phyloP scores from a whole-genome alignment of 148 eudicot species.

The Chenopodium berlandieri region DNA sequence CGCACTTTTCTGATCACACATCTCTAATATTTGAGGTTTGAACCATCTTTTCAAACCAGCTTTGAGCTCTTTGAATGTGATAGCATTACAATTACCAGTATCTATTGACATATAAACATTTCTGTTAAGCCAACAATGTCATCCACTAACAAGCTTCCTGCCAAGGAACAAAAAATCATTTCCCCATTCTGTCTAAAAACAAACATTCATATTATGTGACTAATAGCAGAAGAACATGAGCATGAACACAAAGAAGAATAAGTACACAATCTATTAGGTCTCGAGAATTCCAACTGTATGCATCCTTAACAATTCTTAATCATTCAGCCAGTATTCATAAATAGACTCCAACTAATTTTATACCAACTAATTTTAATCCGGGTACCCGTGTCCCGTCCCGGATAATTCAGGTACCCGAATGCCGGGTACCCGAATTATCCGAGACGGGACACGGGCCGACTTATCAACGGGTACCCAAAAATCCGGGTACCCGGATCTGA shows the following conservation, averaged over 20 bases:
- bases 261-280: neutral
- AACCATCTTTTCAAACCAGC: slow-evolving; percentile 89
- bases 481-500: no score
- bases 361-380: no score
- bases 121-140: slow-evolving; percentile 91
- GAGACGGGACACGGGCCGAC: no score
- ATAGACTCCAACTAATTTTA: neutral
- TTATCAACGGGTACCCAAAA: no score
- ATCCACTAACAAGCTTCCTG: slow-evolving; percentile 94
- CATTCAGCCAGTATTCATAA: neutral
- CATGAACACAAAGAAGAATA: neutral
- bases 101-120: slow-evolving; percentile 89
- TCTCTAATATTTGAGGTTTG: slow-evolving; percentile 90
- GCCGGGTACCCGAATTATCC: no score
- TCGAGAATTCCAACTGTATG: neutral
- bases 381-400: no score
- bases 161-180: neutral
- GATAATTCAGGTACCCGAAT: no score
- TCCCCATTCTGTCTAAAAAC: neutral
- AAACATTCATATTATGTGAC: neutral
- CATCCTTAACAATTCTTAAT: neutral
- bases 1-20: slow-evolving; percentile 90
- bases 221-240: neutral
- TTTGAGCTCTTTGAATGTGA: slow-evolving; percentile 94
- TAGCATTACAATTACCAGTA: slow-evolving; percentile 92